Base-by-base conservation (phyloP, 2,329 filamentous ascomycete genomes). In the Monilinia aucupariae region DNA sequence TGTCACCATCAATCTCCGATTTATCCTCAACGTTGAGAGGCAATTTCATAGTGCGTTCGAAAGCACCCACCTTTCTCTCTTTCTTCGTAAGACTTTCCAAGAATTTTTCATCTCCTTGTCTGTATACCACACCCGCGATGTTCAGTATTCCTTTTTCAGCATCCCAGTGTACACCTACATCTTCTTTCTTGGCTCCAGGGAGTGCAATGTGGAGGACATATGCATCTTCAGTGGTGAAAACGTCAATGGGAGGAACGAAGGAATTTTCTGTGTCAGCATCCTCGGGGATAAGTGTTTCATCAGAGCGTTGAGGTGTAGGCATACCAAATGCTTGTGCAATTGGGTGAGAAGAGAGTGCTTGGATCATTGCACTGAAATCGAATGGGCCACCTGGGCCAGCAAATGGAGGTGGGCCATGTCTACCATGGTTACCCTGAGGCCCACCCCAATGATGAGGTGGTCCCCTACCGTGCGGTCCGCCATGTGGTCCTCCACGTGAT, bases 151-250 rank as follows among this genome's bases (percentile, higher is more conserved):
- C 82, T 71, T 84, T 85, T 64, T 90, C 87, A 0, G 83, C 80
- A 68, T 93, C 85, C 84, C 89, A 96, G 74, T 87, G 86, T 52
- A 94, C 84, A 63, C 83, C 87, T 7, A 94, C 78, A 71, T 94
- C 89, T 70, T 90, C 83, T 76, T 92, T 92, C 76, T 87, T 87
- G 1, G 87, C 90, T 32, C 91, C 91, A 0, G 91, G 89, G 0
- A 96, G 80, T 1, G 89, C 87, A 54, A 85, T 72, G 74, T 94
- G 90, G 10, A 94, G 77, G 50, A 91, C 78, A 73, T 86, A 92
- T 17, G 84, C 76, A 39, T 78, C 76, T 8, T 84, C 76, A 6
- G 86, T 88, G 73, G 88, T 83, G 78, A 93, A 94, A 67, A 92
- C 77, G 73, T 96, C 91, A 62, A 87, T 78, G n/a, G 87, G 85